Conservation (phyloP, 495 filamentous ascomycete genomes). For the Platismatia glauca region DNA sequence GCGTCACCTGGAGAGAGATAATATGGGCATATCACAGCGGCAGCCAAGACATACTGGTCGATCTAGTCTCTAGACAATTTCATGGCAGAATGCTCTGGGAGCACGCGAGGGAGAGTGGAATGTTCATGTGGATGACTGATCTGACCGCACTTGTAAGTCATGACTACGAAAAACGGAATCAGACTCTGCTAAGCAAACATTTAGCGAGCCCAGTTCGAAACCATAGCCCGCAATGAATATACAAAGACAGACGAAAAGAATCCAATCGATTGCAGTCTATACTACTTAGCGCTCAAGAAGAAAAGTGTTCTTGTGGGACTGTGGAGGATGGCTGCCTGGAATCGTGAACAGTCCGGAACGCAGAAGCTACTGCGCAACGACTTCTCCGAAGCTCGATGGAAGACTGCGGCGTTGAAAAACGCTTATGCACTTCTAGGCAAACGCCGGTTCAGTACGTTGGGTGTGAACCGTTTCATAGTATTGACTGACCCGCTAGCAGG, state of each 20-base stretch:
- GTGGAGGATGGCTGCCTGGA: constrained; percentile 93
- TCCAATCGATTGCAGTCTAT: constrained; percentile 87
- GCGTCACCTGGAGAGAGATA: constrained; percentile 86
- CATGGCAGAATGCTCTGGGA: constrained; percentile 73
- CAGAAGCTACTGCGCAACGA: constrained; percentile 71
- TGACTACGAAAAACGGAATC: background rate
- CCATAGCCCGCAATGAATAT: constrained; percentile 87
- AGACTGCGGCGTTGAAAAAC: constrained; percentile 87
- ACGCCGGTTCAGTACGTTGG: constrained; percentile 50
- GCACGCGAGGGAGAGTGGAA: constrained; percentile 73
- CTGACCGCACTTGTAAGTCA: constrained; percentile 59
- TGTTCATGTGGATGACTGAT: constrained; percentile 94
- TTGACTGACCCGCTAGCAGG: constrained; percentile 31
- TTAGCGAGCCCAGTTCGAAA: constrained; percentile 73
- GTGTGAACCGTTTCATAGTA: background rate
- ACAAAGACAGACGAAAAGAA: constrained; percentile 80
- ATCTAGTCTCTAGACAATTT: constrained; percentile 76
- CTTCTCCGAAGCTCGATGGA: constrained; percentile 79
- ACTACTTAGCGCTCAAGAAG: constrained; percentile 84
- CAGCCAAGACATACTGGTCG: constrained; percentile 86
- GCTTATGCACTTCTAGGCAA: constrained; percentile 94
- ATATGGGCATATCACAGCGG: constrained; percentile 88
- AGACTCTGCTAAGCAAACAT: constrained; percentile 23
- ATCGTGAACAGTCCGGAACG: constrained; percentile 74
- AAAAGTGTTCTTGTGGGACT: constrained; percentile 86